These are phyloP conservation scores for Trypanosoma avium DNA, from an alignment of 208 protist genomes.

Conservation along the genomic window DNA sequence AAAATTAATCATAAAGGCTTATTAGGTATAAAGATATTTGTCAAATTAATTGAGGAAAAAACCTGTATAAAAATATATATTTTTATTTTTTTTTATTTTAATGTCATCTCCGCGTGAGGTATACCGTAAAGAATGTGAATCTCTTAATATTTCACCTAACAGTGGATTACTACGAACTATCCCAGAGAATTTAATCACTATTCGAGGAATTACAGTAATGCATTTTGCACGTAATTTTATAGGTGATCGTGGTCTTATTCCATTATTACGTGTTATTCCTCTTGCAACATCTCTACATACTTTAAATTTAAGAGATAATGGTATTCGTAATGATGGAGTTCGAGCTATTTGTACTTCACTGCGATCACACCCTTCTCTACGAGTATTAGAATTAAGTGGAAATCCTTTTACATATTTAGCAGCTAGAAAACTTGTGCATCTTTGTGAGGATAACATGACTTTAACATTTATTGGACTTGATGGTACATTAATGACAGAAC, in stretches of 20 bases:
- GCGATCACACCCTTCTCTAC: conserved; percentile 31
- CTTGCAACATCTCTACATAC: conserved; percentile 41
- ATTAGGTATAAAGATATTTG: too few relatives aligned
- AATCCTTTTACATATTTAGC: conserved; percentile 69
- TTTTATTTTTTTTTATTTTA: not conserved
- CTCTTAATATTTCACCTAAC: conserved; percentile 27
- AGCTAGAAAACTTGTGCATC: conserved; percentile 49
- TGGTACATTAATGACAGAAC: conserved; percentile 32
- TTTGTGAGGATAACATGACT: conserved; percentile 41
- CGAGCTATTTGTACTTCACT: conserved; percentile 23
- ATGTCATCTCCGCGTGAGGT: conserved; percentile 20
- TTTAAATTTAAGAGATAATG: conserved; percentile 51
- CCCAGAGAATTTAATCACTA: not conserved
- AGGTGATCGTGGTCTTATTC: conserved; percentile 41
- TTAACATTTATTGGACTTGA: conserved; percentile 36
- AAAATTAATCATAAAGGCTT: too few relatives aligned
- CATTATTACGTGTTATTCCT: conserved; percentile 33
- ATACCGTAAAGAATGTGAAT: conserved; percentile 24
- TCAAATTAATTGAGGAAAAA: too few relatives aligned
- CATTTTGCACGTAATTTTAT: conserved; percentile 46
- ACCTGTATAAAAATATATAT: conserved; percentile 6
- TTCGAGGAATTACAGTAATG: conserved; percentile 30
- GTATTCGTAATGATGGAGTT: conserved; percentile 40
- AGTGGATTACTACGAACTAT: conserved; percentile 30
- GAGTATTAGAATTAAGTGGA: conserved; percentile 46